Evolutionary conservation across 495 filamentous ascomycete genomes (phyloP).

Genomic region (Delitschia confertaspora): DNA sequence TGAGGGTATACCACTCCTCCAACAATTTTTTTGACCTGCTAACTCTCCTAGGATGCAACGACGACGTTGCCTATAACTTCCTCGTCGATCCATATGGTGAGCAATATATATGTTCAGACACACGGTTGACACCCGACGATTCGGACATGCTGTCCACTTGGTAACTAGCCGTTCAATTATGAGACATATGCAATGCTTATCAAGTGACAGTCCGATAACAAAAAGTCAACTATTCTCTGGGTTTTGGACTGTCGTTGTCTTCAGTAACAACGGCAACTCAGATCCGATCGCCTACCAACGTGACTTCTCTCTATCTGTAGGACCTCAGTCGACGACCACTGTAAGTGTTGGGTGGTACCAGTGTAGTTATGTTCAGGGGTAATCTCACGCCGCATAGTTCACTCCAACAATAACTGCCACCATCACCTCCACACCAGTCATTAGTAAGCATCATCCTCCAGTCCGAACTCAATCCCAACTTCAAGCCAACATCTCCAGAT

Average conservation of each 20-base stretch:
- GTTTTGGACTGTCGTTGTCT: slow-evolving; percentile 32
- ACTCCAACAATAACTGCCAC: slow-evolving; percentile 24
- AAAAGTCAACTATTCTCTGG: slow-evolving; percentile 31
- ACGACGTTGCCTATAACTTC: slow-evolving; percentile 31
- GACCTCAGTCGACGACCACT: slow-evolving; percentile 30
- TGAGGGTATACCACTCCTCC: slow-evolving; percentile 9
- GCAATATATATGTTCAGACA: slow-evolving; percentile 30
- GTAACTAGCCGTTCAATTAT: slow-evolving; percentile 5
- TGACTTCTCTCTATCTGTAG: slow-evolving; percentile 34
- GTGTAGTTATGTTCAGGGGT: no score
- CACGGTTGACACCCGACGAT: slow-evolving; percentile 29
- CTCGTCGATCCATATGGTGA: slow-evolving; percentile 33
- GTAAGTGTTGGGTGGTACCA: no score
- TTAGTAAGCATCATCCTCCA: slow-evolving; percentile 15
- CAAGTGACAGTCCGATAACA: slow-evolving; percentile 16
- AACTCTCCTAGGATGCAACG: slow-evolving; percentile 24
- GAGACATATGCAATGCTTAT: background rate
- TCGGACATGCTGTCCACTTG: slow-evolving; percentile 31
- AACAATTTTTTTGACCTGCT: background rate
- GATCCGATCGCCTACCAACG: slow-evolving; percentile 33
- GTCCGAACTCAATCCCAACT: background rate
- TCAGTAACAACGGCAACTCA: slow-evolving; percentile 34
- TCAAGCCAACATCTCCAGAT: slow-evolving; percentile 1
- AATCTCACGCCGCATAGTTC: slow-evolving; percentile 6
- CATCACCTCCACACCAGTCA: slow-evolving; percentile 22